Percentiles rank a stretch among this genome's conserved stretches.
Evolutionary conservation across 768 basidiomycete genomes (phyloP).

Genomic region (Phylloporus sp.): DNA sequence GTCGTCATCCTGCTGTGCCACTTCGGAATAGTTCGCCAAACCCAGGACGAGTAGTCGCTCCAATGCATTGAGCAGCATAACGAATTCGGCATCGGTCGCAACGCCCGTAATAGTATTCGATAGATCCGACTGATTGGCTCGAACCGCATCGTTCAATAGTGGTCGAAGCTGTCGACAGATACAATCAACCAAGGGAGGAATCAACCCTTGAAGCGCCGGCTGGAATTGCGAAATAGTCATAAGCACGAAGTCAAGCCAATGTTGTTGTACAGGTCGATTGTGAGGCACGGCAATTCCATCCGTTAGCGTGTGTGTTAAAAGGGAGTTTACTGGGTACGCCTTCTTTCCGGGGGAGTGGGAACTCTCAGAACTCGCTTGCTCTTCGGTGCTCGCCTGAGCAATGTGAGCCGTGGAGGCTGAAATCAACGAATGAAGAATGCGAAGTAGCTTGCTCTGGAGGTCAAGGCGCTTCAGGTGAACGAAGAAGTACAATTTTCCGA

Average conservation of each 20-base stretch:
- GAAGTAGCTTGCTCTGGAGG: conserved; percentile 89
- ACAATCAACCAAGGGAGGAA: conserved; percentile 75
- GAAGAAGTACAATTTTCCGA: conserved; percentile 69
- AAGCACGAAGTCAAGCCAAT: conserved; percentile 95
- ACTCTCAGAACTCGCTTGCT: conserved; percentile 32
- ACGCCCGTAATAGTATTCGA: conserved; percentile 41
- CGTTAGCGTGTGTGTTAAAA: conserved; percentile 70
- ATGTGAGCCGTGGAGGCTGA: conserved; percentile 49
- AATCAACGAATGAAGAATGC: conserved; percentile 82
- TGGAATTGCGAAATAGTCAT: conserved; percentile 88
- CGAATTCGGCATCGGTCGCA: conserved; percentile 75
- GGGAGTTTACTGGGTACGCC: conserved; percentile 56
- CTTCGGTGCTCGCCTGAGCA: conserved; percentile 29
- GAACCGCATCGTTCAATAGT: conserved; percentile 51
- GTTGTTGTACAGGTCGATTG: conserved; percentile 82
- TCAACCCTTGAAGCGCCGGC: conserved; percentile 56
- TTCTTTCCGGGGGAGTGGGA: conserved; percentile 27
- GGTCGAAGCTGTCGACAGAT: conserved; percentile 64
- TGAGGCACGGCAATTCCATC: conserved; percentile 68
- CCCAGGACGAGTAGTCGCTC: conserved; percentile 79
- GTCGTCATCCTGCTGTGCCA: conserved; percentile 53
- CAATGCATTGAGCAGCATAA: conserved; percentile 77
- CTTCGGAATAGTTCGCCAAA: conserved; percentile 52
- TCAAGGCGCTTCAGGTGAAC: conserved; percentile 70
- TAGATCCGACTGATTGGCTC: conserved; percentile 36